Conservation (phyloP, 768 basidiomycete species). For the Harrya chromipes region DNA sequence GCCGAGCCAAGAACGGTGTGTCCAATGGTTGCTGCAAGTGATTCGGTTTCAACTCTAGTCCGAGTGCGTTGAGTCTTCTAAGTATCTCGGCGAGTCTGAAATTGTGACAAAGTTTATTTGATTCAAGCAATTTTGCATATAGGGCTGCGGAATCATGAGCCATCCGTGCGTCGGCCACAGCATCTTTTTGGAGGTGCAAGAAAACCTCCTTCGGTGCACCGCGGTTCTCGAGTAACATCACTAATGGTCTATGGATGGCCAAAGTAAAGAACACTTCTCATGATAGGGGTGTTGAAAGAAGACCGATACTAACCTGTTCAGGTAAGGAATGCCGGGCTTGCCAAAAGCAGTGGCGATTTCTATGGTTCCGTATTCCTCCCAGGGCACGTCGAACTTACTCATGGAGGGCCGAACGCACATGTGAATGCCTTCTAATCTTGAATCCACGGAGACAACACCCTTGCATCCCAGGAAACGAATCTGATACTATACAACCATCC, state of each 20-base stretch:
- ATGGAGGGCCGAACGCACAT: slow-evolving; percentile 74
- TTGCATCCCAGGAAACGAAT: slow-evolving; percentile 84
- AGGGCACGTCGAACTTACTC: slow-evolving; percentile 65
- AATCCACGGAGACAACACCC: slow-evolving; percentile 73
- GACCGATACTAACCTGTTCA: slow-evolving; percentile 66
- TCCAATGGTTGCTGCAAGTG: slow-evolving; percentile 38
- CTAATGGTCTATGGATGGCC: slow-evolving; percentile 49
- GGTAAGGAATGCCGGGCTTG: slow-evolving; percentile 56
- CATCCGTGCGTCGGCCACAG: slow-evolving; percentile 54
- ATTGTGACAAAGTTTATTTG: slow-evolving; percentile 42
- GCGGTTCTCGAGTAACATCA: slow-evolving; percentile 78
- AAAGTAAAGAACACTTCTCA: neutral
- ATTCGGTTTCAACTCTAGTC: slow-evolving; percentile 45
- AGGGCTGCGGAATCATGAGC: slow-evolving; percentile 54
- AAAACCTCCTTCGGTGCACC: slow-evolving; percentile 60
- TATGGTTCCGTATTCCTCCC: slow-evolving; percentile 52
- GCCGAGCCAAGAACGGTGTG: slow-evolving; percentile 53
- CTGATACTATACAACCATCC: slow-evolving; percentile 50
- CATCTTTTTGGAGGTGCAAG: slow-evolving; percentile 55
- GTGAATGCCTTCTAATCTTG: slow-evolving; percentile 46
- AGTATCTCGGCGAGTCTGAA: slow-evolving; percentile 55
- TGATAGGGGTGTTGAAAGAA: neutral
- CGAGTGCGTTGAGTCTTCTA: slow-evolving; percentile 43
- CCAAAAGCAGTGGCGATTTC: slow-evolving; percentile 71
- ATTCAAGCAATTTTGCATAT: slow-evolving; percentile 48